These are phyloP conservation scores for Penicillium verhagenii DNA, from an alignment of 495 filamentous ascomycete species.

Conservation along the genomic window DNA sequence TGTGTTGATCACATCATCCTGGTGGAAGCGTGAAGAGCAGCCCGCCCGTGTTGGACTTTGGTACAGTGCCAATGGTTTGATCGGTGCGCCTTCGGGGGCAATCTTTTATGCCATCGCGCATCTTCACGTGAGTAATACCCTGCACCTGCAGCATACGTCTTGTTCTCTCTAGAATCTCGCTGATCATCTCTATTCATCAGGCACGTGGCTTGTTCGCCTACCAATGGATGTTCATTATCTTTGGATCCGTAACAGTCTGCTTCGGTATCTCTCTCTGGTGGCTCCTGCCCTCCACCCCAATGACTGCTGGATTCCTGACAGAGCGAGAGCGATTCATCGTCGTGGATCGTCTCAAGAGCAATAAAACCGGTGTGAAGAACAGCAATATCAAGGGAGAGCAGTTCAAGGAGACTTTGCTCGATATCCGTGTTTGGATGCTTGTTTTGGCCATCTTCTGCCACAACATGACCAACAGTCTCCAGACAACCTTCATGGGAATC, in stretches of 20 bases:
- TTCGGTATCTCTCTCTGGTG: conserved; percentile 3
- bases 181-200: background rate
- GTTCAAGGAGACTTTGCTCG: conserved; percentile 23
- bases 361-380: conserved; percentile 51
- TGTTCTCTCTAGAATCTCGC: background rate
- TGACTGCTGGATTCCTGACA: conserved; percentile 33
- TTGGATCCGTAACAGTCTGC: background rate
- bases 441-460: conserved; percentile 14
- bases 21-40: conserved; percentile 11
- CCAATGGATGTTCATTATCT: conserved; percentile 5
- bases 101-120: conserved; percentile 2
- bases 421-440: conserved; percentile 31
- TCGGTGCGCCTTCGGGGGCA: background rate
- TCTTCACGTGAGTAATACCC: background rate
- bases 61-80: conserved; percentile 12
- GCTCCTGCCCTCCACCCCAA: conserved; percentile 43
- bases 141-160: too few species aligned
- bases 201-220: background rate
- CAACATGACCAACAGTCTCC: conserved; percentile 57
- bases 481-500: conserved; percentile 59
- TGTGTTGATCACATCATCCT: conserved; percentile 2
- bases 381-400: conserved; percentile 38
- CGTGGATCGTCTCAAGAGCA: conserved; percentile 40
- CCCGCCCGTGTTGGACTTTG: conserved; percentile 5
- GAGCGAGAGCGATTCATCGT: conserved; percentile 41